Base-by-base conservation (phyloP, 148 eudicot species). In the Suaeda aralocaspica region DNA sequence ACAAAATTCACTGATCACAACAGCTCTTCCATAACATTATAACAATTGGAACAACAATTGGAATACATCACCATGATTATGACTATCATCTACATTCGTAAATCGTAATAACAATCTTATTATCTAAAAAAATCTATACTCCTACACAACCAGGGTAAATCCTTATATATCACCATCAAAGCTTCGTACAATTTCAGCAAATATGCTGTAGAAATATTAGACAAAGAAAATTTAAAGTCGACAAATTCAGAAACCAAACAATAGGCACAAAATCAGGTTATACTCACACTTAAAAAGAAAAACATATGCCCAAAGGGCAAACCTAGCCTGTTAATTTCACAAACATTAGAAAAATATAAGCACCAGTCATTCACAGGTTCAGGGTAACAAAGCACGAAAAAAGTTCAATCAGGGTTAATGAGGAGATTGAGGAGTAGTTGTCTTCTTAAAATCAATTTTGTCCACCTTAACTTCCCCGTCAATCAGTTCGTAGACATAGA, bases 401-500 rank as follows among this genome's bases (percentile, higher is more conserved):
- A 15, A 42, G 33, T 50, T 13, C 1, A 15, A 4, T 63, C 18
- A 36, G 30, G 42, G 66, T 76, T 22, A 71, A 59, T 64, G 74
- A 64, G 74, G 80, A 65, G 75, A 64, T 45, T 71, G 78, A 57
- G 87, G 76, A 26, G 85, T 19, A 57, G 96, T 76, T 0, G 94
- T 85, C 83, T 93, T 93, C 89, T 93, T 93, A 72, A 90, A 93
- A 86, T 93, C 98, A 19, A 94, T 91, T 75, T 94, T 94, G 82
- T 94, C 98, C 31, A 94, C 98, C 86, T 94, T 94, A 62, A 94
- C 97, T 82, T 93, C 98, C 24, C 98, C 96, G 73, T 93, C 98
- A 67, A 93, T 93, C 72, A 93, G 95, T 80, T 93, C 98, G 72
- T 93, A 91, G 45, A 94, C 98, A 66, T 94, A 91, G 68, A 94